A percentile compares a stretch with the other conserved stretches of the same genome.
Evolutionary conservation across 257 asterid genomes (phyloP).

Genomic region (Fraxinus anomala): DNA sequence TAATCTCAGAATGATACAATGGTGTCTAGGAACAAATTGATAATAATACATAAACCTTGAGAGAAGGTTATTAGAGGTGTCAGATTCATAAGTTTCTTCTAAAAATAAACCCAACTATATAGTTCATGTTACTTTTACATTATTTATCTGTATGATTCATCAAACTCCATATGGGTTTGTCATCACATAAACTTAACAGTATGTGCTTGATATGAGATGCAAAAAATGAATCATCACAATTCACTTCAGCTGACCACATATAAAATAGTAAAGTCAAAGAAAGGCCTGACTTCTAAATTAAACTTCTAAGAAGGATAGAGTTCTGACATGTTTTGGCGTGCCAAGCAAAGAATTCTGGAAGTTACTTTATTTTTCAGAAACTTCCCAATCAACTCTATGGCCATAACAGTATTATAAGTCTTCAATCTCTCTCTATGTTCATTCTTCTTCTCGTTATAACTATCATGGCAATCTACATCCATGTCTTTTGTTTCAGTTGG

Average conservation of each 20-base stretch:
- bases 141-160: constrained; percentile 5
- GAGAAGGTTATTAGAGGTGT: not conserved
- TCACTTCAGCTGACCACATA: not conserved
- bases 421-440: constrained; percentile 57
- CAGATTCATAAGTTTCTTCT: constrained; percentile 3
- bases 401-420: constrained; percentile 55
- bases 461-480: constrained; percentile 56
- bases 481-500: constrained; percentile 62
- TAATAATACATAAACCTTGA: not conserved
- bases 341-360: constrained; percentile 87
- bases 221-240: not conserved
- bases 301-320: constrained; percentile 35
- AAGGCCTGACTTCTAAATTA: constrained; percentile 1
- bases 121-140: not conserved
- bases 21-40: not conserved
- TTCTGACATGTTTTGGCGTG: constrained; percentile 90
- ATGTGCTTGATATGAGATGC: not conserved
- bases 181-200: not conserved
- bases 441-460: constrained; percentile 48
- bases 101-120: not conserved
- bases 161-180: not conserved
- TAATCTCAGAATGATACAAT: not conserved
- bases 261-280: constrained; percentile 1
- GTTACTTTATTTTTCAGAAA: constrained; percentile 75
- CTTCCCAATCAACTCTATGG: constrained; percentile 71